Evolutionary conservation across 352 stramenopile genomes (phyloP).

Genomic region (Phytophthora pistaciae): DNA sequence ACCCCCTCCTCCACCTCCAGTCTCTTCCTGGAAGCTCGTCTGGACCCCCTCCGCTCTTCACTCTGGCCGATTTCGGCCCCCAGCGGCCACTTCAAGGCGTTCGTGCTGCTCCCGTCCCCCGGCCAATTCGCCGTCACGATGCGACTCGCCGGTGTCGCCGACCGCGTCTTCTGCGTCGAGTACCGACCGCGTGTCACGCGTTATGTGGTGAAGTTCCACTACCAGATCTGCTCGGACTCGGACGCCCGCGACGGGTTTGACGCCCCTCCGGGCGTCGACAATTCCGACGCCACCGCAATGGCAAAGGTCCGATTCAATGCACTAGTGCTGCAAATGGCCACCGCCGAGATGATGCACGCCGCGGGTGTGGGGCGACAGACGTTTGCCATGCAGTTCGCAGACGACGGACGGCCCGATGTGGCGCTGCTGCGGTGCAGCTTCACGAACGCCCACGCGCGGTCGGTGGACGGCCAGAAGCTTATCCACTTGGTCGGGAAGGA

Average conservation of each 20-base stretch:
- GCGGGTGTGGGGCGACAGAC: constrained; percentile 50
- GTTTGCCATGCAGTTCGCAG: constrained; percentile 65
- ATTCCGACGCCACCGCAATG: constrained; percentile 60
- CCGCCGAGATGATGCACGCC: constrained; percentile 59
- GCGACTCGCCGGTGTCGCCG: constrained; percentile 10
- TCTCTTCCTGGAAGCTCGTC: constrained; percentile 49
- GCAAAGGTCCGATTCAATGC: constrained; percentile 65
- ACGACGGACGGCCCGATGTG: constrained; percentile 62
- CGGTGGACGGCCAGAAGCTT: constrained; percentile 68
- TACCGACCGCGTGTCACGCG: constrained; percentile 41
- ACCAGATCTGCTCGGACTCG: constrained; percentile 63
- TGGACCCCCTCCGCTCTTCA: constrained; percentile 38
- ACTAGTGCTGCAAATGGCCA: constrained; percentile 64
- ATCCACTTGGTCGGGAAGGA: constrained; percentile 62
- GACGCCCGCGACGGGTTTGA: constrained; percentile 57
- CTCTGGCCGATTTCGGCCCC: constrained; percentile 58
- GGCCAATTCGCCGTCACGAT: constrained; percentile 53
- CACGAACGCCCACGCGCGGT: constrained; percentile 52
- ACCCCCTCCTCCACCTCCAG: constrained; percentile 4
- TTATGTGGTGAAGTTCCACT: constrained; percentile 73
- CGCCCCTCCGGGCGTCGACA: constrained; percentile 56
- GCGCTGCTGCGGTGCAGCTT: constrained; percentile 67
- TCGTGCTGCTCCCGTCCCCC: constrained; percentile 59
- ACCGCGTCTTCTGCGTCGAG: constrained; percentile 45
- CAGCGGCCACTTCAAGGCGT: constrained; percentile 65